Evolutionary conservation across 2,329 filamentous ascomycete genomes (phyloP), one percentile per base, ranked within the genome.

Genomic region (Paraphaeosphaeria sporulosa): DNA sequence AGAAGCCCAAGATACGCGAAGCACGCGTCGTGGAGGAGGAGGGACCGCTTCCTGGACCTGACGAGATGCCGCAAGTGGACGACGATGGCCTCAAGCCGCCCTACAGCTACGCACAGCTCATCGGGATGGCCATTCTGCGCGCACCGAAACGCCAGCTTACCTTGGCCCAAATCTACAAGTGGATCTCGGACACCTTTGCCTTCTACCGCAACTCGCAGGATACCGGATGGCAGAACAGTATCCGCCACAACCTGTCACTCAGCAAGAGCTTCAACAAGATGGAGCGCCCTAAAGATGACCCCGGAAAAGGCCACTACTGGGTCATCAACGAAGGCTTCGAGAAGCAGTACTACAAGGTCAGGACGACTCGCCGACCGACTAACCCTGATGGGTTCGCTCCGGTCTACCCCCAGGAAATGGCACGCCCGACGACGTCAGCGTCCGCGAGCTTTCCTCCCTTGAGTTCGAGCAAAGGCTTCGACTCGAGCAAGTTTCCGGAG

Each of bases 221-320:
- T 71, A 89, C 91, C 12, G 94, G 95, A 64, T 99, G 95, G 95
- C 94, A 98, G 79, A 99, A 99, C 79, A 98, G 95, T 81, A 99
- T 99, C 76, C 91, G 95, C 36, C 95, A 99, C 79, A 99, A 99
- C 70, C 87, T 99, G 36, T 97, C 94, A 74, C 84, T 99, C 47
- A 96, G 97, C 84, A 98, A 98, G 81, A 92, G 92, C 49, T 98
- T 98, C 74, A 89, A 94, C 76, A 98, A 98, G 81, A 91, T 96
- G 73, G 94, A 97, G 78, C 87, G 95, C 60, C 93, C 94, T 59
- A 98, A 98, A 83, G 94, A 97, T 74, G 95, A 98, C 72, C 94
- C 94, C 3, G 95, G 95, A 70, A 98, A 98, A 80, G 95, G 95
- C 46, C 94, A 97, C 78, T 98, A 98, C 81, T 98, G 95, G 95